These are phyloP conservation scores for Primulina tabacum DNA, from an alignment of 257 asterid species.

Conservation along the genomic window DNA sequence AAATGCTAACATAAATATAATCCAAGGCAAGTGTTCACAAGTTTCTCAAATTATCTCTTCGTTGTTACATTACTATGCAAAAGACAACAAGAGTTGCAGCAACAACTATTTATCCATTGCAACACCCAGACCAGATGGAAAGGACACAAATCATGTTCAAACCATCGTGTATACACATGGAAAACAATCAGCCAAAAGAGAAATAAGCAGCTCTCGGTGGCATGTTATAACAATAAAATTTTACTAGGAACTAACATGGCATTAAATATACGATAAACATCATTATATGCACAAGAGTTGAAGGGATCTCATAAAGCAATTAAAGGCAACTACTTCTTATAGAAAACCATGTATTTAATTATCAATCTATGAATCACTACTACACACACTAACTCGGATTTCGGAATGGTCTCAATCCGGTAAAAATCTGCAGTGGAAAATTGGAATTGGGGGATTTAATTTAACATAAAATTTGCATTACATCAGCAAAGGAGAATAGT, in stretches of 20 bases:
- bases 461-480: too few relatives aligned
- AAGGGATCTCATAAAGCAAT: background rate
- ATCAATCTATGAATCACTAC: background rate
- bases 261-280: too few relatives aligned
- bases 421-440: background rate
- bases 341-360: too few relatives aligned
- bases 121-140: background rate
- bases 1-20: background rate
- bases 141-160: background rate
- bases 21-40: background rate
- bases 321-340: too few relatives aligned
- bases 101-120: background rate
- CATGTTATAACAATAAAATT: too few relatives aligned
- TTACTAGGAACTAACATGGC: too few relatives aligned
- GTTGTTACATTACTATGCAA: background rate
- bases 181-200: background rate
- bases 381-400: background rate
- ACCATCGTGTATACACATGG: background rate
- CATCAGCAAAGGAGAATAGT: background rate
- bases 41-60: background rate
- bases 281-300: too few relatives aligned
- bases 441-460: too few relatives aligned
- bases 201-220: too few relatives aligned
- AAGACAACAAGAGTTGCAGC: background rate
- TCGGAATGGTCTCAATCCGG: background rate